Evolutionary conservation across 345 rosid species (phyloP).

Genomic region (Hevea brasiliensis): DNA sequence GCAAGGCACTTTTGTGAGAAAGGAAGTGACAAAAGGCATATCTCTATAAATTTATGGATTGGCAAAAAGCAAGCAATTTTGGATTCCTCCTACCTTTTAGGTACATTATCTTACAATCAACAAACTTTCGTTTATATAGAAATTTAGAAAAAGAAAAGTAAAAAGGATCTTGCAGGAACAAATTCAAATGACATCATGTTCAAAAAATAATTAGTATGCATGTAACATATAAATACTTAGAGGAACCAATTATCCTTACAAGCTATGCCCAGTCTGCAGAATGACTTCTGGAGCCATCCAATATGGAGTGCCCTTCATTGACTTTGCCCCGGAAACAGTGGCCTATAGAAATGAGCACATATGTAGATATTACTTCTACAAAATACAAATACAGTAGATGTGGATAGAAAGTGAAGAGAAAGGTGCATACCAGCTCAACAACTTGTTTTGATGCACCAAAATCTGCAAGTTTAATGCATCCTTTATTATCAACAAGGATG

Average conservation of each 20-base stretch:
- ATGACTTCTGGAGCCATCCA: conserved; percentile 99
- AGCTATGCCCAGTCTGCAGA: conserved; percentile 94
- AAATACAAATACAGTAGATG: background rate
- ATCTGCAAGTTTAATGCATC: conserved; percentile 96
- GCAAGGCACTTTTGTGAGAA: no score
- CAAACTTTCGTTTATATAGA: background rate
- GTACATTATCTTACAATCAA: background rate
- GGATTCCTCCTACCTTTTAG: no score
- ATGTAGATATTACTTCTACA: conserved; percentile 10
- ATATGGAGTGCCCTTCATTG: conserved; percentile 96
- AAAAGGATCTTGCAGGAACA: background rate
- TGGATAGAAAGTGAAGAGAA: conserved; percentile 1
- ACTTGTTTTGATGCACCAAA: conserved; percentile 99
- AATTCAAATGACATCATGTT: background rate
- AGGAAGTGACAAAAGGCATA: no score
- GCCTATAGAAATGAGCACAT: conserved; percentile 48
- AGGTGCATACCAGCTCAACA: conserved; percentile 65
- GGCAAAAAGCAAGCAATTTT: no score
- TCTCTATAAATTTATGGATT: no score
- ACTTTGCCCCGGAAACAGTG: conserved; percentile 82
- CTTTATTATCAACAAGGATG: conserved; percentile 92
- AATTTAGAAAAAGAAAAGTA: background rate
- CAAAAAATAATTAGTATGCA: conserved; percentile 4
- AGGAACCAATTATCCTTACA: conserved; percentile 46
- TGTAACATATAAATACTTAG: background rate